A percentile compares a stretch with the other conserved stretches of the same genome.
Conservation (phyloP, 345 rosid genomes). For the Bruguiera sexangula region DNA sequence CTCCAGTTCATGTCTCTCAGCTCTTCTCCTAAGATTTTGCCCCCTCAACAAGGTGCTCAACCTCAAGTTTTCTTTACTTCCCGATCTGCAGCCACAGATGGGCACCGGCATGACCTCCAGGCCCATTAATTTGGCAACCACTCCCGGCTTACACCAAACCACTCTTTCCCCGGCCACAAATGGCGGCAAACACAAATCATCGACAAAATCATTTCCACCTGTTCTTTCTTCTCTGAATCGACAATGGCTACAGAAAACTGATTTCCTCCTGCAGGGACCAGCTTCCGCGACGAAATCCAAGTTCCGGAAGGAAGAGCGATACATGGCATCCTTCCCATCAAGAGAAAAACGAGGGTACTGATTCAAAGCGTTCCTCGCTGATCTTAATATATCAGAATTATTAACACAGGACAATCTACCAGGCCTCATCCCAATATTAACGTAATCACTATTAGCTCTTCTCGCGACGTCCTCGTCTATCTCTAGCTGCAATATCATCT, state of each 20-base stretch:
- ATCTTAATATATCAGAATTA: constrained; percentile 70
- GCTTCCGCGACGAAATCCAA: constrained; percentile 1
- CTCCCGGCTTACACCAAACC: constrained; percentile 90
- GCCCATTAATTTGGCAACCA: constrained; percentile 88
- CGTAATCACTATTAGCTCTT: constrained; percentile 25
- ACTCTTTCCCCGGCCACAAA: constrained; percentile 56
- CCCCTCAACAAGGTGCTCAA: constrained; percentile 36
- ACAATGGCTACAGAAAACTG: constrained; percentile 32
- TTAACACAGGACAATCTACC: constrained; percentile 74
- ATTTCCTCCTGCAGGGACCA: constrained; percentile 30
- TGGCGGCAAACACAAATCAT: constrained; percentile 27
- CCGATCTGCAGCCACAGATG: constrained; percentile 18
- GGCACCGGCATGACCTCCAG: constrained; percentile 78
- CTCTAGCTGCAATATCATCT: constrained; percentile 80
- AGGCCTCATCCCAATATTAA: neutral
- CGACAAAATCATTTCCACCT: neutral
- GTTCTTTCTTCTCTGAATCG: neutral
- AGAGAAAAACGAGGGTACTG: constrained; percentile 93
- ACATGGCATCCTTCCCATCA: constrained; percentile 91
- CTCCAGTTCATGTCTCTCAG: constrained; percentile 41
- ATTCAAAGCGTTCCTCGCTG: constrained; percentile 79
- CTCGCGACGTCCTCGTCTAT: constrained; percentile 69
- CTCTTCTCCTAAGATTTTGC: constrained; percentile 46
- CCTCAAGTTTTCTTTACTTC: constrained; percentile 21
- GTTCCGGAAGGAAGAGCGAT: constrained; percentile 66